phyloP scores from a whole-genome alignment of 2,329 filamentous ascomycete species.

The Ophiognomonia clavigignenti-juglandacearum region DNA sequence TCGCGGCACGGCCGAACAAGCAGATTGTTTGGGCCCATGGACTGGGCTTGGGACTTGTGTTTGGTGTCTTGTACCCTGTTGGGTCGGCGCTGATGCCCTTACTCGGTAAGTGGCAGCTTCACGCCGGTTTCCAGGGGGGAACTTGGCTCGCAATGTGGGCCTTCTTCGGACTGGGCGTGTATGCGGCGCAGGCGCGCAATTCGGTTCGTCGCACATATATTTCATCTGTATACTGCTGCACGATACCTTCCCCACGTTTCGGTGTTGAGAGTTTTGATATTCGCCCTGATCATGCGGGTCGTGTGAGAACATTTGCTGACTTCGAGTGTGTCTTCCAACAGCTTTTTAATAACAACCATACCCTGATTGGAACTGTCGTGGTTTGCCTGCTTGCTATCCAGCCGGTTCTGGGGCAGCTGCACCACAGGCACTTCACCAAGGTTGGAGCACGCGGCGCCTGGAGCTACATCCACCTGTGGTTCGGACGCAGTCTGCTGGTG shows the following conservation, averaged over 20 bases:
- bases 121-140: conserved; percentile 51
- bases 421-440: conserved; percentile 50
- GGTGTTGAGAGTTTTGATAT: too few species aligned
- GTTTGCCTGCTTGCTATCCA: conserved; percentile 51
- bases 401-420: conserved; percentile 51
- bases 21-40: conserved; percentile 43
- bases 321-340: conserved; percentile 27
- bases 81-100: conserved; percentile 58
- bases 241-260: too few species aligned
- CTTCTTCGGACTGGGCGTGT: conserved; percentile 54
- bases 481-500: conserved; percentile 52
- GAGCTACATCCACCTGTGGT: conserved; percentile 58
- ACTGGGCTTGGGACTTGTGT: conserved; percentile 56
- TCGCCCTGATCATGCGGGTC: not conserved
- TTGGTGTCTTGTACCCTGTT: conserved; percentile 54
- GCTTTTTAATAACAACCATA: conserved; percentile 50
- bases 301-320: not conserved
- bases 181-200: conserved; percentile 34
- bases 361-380: conserved; percentile 51
- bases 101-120: conserved; percentile 51
- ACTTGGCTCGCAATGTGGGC: conserved; percentile 54
- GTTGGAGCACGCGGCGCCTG: conserved; percentile 42
- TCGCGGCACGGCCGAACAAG: conserved; percentile 16
- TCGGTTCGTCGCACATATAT: conserved; percentile 28
- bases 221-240: too few species aligned